A percentile compares a stretch with the other conserved stretches of the same genome.
phyloP scores from a whole-genome alignment of 495 filamentous ascomycete genomes.

The Trichocladium antarcticum region DNA sequence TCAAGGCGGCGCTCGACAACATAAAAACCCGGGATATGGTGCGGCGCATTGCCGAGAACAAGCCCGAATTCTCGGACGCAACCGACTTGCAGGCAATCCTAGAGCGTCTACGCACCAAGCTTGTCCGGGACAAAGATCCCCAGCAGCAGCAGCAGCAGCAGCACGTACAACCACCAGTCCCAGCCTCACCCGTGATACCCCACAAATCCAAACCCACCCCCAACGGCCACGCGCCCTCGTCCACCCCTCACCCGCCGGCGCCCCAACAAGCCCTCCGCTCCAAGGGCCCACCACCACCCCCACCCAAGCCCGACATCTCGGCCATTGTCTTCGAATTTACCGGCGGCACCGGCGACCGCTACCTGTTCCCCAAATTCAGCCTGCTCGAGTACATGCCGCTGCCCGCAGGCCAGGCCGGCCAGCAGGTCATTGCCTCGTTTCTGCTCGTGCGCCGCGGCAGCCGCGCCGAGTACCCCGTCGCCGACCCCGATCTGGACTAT shows the following conservation, averaged over 20 bases:
- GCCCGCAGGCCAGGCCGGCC: constrained; percentile 13
- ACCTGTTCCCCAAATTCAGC: constrained; percentile 75
- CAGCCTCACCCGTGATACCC: not conserved
- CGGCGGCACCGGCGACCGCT: constrained; percentile 72
- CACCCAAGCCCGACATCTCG: constrained; percentile 50
- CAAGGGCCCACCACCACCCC: constrained; percentile 41
- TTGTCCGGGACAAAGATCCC: constrained; percentile 22
- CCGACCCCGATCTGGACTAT: constrained; percentile 54
- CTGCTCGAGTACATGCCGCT: constrained; percentile 59
- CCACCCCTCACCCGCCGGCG: constrained; percentile 23
- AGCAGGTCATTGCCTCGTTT: constrained; percentile 52
- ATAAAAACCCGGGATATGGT: constrained; percentile 28
- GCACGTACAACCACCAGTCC: constrained; percentile 12
- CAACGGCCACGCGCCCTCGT: constrained; percentile 20
- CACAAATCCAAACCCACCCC: constrained; percentile 14
- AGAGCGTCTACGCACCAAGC: constrained; percentile 24
- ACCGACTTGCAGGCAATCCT: constrained; percentile 34
- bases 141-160: too few species aligned
- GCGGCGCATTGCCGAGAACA: constrained; percentile 32
- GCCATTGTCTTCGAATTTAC: constrained; percentile 78
- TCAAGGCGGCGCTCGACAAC: constrained; percentile 36
- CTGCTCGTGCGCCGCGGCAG: constrained; percentile 52
- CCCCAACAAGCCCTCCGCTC: constrained; percentile 38
- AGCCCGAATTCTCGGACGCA: constrained; percentile 33
- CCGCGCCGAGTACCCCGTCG: constrained; percentile 39